phyloP scores from a whole-genome alignment of 352 stramenopile genomes.

The Phytophthora boehmeriae region DNA sequence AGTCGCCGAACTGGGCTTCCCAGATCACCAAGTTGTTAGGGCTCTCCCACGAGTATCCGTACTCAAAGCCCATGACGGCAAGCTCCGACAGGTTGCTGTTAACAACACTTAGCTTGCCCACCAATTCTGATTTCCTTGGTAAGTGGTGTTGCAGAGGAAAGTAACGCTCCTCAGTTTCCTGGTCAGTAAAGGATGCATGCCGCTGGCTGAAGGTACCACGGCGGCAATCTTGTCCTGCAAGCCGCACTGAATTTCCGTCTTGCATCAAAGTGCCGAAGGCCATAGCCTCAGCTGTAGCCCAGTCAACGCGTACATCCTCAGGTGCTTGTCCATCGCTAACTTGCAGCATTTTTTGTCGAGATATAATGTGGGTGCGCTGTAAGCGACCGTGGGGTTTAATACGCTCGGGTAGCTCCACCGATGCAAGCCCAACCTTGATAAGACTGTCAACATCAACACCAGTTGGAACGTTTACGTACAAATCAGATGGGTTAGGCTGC shows the following conservation, averaged over 20 bases:
- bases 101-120: constrained; percentile 63
- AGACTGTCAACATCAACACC: constrained; percentile 66
- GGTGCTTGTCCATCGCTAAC: constrained; percentile 30
- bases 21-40: constrained; percentile 85
- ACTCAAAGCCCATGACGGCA: constrained; percentile 90
- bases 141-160: constrained; percentile 78
- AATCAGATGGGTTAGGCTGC: constrained; percentile 50
- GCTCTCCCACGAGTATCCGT: constrained; percentile 90
- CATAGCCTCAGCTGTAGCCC: constrained; percentile 88
- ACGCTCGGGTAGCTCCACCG: constrained; percentile 58
- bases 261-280: constrained; percentile 87
- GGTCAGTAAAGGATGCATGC: constrained; percentile 87
- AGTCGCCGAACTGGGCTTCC: constrained; percentile 93
- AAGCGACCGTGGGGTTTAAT: constrained; percentile 74
- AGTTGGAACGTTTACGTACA: constrained; percentile 60
- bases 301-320: constrained; percentile 75
- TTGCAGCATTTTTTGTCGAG: constrained; percentile 75
- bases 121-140: constrained; percentile 30
- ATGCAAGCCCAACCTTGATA: constrained; percentile 65
- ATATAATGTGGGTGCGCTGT: constrained; percentile 78
- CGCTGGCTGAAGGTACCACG: constrained; percentile 90
- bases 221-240: constrained; percentile 89
- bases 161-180: constrained; percentile 74
- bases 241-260: constrained; percentile 81
- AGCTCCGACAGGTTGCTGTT: constrained; percentile 89